These are phyloP conservation scores for Bryoglossum gracile DNA, from an alignment of 495 filamentous ascomycete genomes.

Conservation along the genomic window DNA sequence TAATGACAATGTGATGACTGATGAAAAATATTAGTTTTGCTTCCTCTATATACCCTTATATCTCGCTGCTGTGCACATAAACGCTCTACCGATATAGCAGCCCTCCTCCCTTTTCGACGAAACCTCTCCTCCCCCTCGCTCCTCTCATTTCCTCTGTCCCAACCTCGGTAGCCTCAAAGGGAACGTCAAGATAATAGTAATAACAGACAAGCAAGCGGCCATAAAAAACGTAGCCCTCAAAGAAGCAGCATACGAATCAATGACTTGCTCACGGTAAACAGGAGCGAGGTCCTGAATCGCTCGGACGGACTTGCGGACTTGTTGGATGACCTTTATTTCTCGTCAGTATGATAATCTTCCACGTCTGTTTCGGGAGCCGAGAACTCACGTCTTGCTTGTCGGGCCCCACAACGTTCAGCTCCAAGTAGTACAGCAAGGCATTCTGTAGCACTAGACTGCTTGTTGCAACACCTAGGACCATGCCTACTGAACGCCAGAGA, in stretches of 20 bases:
- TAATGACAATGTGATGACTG: too few relatives aligned
- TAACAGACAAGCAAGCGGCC: conserved; percentile 38
- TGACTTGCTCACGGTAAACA: conserved; percentile 40
- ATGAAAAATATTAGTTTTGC: too few relatives aligned
- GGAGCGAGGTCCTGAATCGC: conserved; percentile 31
- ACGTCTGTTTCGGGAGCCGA: too few relatives aligned
- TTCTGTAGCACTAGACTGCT: conserved; percentile 75
- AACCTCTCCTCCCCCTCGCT: too few relatives aligned
- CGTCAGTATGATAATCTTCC: too few relatives aligned
- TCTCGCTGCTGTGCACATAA: too few relatives aligned
- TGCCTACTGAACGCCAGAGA: conserved; percentile 60
- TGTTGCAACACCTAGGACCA: conserved; percentile 61
- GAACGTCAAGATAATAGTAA: conserved; percentile 43
- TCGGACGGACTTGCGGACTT: conserved; percentile 35
- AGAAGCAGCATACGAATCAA: conserved; percentile 51
- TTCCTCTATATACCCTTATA: too few relatives aligned
- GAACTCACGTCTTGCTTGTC: conserved; percentile 40
- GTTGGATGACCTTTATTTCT: conserved; percentile 26
- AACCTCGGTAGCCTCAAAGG: conserved; percentile 48
- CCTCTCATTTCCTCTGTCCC: conserved; percentile 36
- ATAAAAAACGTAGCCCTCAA: conserved; percentile 32
- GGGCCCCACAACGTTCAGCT: conserved; percentile 46
- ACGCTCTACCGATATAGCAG: too few relatives aligned
- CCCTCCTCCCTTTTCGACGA: too few relatives aligned
- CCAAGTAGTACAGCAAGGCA: conserved; percentile 50